Evolutionary conservation across 805 yeast species (phyloP).

Genomic region (Yarrowia sp.): DNA sequence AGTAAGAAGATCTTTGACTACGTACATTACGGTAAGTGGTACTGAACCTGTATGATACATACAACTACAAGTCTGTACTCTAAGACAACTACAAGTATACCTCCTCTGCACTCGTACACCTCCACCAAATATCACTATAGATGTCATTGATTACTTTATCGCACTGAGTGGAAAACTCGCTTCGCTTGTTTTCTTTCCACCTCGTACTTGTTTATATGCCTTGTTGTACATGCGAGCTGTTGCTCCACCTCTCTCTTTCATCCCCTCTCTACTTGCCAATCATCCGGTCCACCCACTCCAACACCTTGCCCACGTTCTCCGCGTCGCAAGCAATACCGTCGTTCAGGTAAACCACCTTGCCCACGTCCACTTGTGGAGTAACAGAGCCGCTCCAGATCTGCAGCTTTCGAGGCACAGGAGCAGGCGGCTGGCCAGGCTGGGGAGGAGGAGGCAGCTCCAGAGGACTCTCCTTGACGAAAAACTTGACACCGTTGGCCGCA

Average conservation of each 20-base stretch:
- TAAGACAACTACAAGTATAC: too few relatives aligned
- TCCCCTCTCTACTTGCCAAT: not conserved
- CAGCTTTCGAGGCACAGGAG: not conserved
- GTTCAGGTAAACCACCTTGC: not conserved
- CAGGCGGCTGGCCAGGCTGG: not conserved
- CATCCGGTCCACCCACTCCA: constrained; percentile 13
- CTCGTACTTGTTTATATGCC: too few relatives aligned
- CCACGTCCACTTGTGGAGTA: not conserved
- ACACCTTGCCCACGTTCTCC: not conserved
- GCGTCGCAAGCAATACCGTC: constrained; percentile 5
- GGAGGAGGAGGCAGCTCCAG: not conserved
- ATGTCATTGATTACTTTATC: too few relatives aligned
- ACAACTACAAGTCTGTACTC: too few relatives aligned
- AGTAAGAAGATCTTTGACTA: too few relatives aligned
- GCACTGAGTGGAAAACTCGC: too few relatives aligned
- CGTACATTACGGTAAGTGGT: too few relatives aligned
- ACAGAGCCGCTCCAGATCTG: constrained; percentile 1
- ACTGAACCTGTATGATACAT: too few relatives aligned
- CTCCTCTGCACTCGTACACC: too few relatives aligned
- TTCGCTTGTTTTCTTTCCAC: not conserved
- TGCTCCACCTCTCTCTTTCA: too few relatives aligned
- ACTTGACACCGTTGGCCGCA: not conserved
- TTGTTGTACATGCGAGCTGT: not conserved
- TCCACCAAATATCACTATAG: too few relatives aligned
- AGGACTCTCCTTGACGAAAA: not conserved